phyloP scores from a whole-genome alignment of 2,329 filamentous ascomycete species.

The Paracorniculantispora psalliotae region DNA sequence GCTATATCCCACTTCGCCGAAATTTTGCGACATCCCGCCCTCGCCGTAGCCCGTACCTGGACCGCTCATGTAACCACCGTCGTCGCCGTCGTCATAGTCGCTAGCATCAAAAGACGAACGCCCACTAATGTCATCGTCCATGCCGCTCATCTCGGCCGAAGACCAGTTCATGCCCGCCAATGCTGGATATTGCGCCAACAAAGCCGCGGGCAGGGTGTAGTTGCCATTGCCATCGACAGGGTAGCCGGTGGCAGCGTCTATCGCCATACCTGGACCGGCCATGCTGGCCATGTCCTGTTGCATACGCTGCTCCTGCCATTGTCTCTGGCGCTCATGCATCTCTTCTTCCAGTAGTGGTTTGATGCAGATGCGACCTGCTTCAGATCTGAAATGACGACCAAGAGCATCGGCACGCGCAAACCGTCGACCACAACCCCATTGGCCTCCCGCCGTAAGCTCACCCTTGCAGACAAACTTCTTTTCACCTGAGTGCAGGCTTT shows the following conservation, averaged over 20 bases:
- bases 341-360: slow-evolving; percentile 97
- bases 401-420: slow-evolving; percentile 95
- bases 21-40: slow-evolving; percentile 51
- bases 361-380: slow-evolving; percentile 93
- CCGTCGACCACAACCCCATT: slow-evolving; percentile 89
- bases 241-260: slow-evolving; percentile 56
- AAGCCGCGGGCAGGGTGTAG: slow-evolving; percentile 75
- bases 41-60: slow-evolving; percentile 56
- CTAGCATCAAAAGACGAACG: slow-evolving; percentile 78
- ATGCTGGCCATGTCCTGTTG: slow-evolving; percentile 57
- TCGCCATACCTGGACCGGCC: slow-evolving; percentile 49
- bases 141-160: slow-evolving; percentile 56
- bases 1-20: slow-evolving; percentile 47
- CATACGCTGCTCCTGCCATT: slow-evolving; percentile 68
- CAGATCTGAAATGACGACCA: slow-evolving; percentile 89
- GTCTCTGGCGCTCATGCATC: slow-evolving; percentile 71
- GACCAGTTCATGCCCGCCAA: slow-evolving; percentile 88
- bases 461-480: slow-evolving; percentile 98
- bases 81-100: slow-evolving; percentile 70
- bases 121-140: slow-evolving; percentile 72
- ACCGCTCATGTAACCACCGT: slow-evolving; percentile 61
- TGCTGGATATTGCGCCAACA: slow-evolving; percentile 88
- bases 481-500: slow-evolving; percentile 91
- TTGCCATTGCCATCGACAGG: slow-evolving; percentile 51
- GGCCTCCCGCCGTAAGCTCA: slow-evolving; percentile 72